Base-by-base conservation (phyloP, 345 rosid species). In the Pistacia atlantica region DNA sequence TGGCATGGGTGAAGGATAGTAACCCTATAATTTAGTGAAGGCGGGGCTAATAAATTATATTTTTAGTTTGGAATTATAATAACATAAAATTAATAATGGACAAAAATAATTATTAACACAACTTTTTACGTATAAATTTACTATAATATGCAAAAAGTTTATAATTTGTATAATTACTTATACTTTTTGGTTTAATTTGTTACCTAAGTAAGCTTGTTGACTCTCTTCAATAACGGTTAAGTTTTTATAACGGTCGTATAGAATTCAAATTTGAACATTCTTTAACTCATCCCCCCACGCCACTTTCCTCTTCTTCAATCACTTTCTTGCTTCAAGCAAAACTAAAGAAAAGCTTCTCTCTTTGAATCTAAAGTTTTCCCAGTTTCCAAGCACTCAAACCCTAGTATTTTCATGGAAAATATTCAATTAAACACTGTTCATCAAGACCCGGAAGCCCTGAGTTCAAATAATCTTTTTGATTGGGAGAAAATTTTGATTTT, bases 341-440 rank as follows among this genome's bases (percentile, higher is more conserved):
- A 60, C 17, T 14, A 52, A 20, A 14, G 12, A 59, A 75, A 42
- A 31, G 17, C 28, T 52, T 45, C 64, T 25, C 31, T n/a, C 9
- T 16, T 35, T 11, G 22, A 37, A 20, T 75, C 57, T 67, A 14
- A 35, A 5, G 38, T 16, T 65, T 75, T 63, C 63, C 69, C 65
- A 49, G 42, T 14, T 77, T 49, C 63, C 72, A 70, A 78, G 35
- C 72, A 67, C 63, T 61, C 42, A 60, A 76, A 12, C 18, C 69
- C 54, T 64, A 5, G 46, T 45, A 5, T 42, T 69, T 85, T 72
- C 16, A 89, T 89, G 93, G 94, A 87, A 55, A 78, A 78, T 74
- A 31, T 62, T 81, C 81, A 63, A 16, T 85, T 84, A 52, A 52
- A 77, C 78, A 63, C 46, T 56, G 69, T 52, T 20, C 51, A 52